Base-by-base conservation (phyloP, 2,329 filamentous ascomycete genomes). In the Thelonectria rubi region DNA sequence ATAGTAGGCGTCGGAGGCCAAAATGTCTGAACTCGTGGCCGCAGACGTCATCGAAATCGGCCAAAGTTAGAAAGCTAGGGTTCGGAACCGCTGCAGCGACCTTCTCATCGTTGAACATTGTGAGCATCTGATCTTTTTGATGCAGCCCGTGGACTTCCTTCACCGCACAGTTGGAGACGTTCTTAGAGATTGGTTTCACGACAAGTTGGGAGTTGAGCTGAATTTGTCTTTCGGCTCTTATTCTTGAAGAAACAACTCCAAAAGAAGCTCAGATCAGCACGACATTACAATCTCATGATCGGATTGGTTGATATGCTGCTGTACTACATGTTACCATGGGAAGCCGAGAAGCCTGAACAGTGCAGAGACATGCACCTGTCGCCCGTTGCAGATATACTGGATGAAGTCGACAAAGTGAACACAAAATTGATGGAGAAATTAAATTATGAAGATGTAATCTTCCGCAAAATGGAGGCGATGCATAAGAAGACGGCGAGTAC, bases 21-120 rank as follows among this genome's bases (percentile, higher is more conserved):
- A 34, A n/a, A 21, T 37, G 1, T 39, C 18, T 5, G 42, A 46
- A 46, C 42, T 46, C 11, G 18, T 18, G 21, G 2, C 34, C 15
- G 12, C 34, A 24, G 15, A 49, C 18, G n/a, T 40, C 12, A 47
- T 24, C n/a, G 30, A 49, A 12, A 26, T 30, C 30, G 48, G 43
- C 18, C 17, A 46, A 6, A 43, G 37, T 17, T 52, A 48, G 48
- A 58, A 39, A 51, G 50, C 32, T 8, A 32, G 48, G 30, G 39
- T 53, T 15, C 40, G 42, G 20, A 58, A 58, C 42, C 55, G 55
- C 15, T 58, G 55, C 40, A 40, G 55, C 10, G 49, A 58, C 40
- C 55, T 58, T 18, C 55, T 58, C 11, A 6, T 58, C 18, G 55
- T 58, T 15, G 42, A 58, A 4, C 26, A 58, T 40, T 18, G 30